Evolutionary conservation across 352 stramenopile genomes (phyloP), one percentile per base, ranked within the genome.

Genomic region (Elongisporangium undulatum): DNA sequence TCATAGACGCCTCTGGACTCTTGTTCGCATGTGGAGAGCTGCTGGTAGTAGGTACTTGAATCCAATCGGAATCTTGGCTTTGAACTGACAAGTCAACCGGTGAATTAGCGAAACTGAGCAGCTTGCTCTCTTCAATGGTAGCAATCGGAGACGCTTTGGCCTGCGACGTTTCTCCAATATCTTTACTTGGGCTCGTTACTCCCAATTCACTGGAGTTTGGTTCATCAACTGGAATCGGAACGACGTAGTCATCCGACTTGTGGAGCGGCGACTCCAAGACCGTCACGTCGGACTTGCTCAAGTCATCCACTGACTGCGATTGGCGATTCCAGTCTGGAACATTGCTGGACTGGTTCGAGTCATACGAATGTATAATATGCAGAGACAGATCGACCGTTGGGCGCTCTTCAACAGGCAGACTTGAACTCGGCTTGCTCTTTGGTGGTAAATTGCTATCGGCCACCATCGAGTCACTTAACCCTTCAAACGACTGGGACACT

Each of bases 291-390:
- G 34, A 45, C 19, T 54, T 39, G 23, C 19, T 53, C n/a, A 48
- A 24, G 19, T 10, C 45, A 24, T 52, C 17, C 34, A 39, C 34
- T 10, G 38, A 8, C 17, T 59, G 45, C 13, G 38, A 8, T 21
- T 59, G 45, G 39, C n/a, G 17, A 8, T 41, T 24, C 8, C 61
- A 71, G 13, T 58, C 64, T 13, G 66, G 55, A 49, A 61, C 59
- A 0, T 52, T 6, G 34, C 53, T 69, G 15, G 69, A 67, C 45
- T 56, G 34, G 24, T 61, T 77, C 2, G 63, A 74, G 12, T 77
- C 66, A 38, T 61, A 67, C 13, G 69, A 77, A 16, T 66, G 61
- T 6, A 71, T 53, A 10, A 77, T 34, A 23, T 63, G 62, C 34
- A 74, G 39, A 15, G 59, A 58, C 52, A 74, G 49, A 58, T 74